Percentiles rank a stretch among this genome's conserved stretches.
Evolutionary conservation across 768 basidiomycete species (phyloP).

Genomic region (Roridomyces roridus): DNA sequence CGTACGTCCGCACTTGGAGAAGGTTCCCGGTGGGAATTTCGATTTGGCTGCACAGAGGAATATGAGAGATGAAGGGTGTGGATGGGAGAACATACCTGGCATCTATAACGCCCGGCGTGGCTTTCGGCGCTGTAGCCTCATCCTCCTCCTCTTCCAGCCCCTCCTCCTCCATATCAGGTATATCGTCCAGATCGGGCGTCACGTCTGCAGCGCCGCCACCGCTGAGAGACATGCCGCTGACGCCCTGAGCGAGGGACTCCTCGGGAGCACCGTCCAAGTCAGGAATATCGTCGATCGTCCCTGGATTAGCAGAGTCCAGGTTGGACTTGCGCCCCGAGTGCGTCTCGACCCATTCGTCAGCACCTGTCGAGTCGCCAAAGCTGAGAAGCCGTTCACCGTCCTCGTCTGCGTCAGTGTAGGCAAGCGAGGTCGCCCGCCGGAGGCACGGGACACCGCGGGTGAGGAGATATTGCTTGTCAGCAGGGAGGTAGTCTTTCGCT

Average conservation of each 20-base stretch:
- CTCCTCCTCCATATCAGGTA: slow-evolving; percentile 99
- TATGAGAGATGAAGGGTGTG: background rate
- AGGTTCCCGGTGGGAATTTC: slow-evolving; percentile 82
- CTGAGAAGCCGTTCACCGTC: slow-evolving; percentile 92
- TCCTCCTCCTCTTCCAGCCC: slow-evolving; percentile 81
- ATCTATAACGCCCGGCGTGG: slow-evolving; percentile 45
- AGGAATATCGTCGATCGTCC: slow-evolving; percentile 84
- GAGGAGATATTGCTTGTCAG: slow-evolving; percentile 95
- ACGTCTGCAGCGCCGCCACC: slow-evolving; percentile 41
- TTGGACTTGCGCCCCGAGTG: slow-evolving; percentile 79
- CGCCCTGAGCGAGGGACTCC: slow-evolving; percentile 41
- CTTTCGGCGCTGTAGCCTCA: slow-evolving; percentile 77
- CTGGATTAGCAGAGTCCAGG: slow-evolving; percentile 62
- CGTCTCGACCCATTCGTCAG: slow-evolving; percentile 98
- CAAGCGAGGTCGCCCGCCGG: slow-evolving; percentile 88
- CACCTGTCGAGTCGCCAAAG: slow-evolving; percentile 72
- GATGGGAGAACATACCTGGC: slow-evolving; percentile 48
- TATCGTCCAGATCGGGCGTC: slow-evolving; percentile 95
- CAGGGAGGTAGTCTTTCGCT: slow-evolving; percentile 90
- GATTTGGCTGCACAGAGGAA: slow-evolving; percentile 49
- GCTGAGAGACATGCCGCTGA: slow-evolving; percentile 54
- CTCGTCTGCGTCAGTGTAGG: slow-evolving; percentile 95
- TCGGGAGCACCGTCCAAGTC: slow-evolving; percentile 69
- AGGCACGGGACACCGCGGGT: slow-evolving; percentile 97
- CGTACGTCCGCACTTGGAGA: slow-evolving; percentile 96